These are phyloP conservation scores for Epichloe sibirici DNA, from an alignment of 2,329 filamentous ascomycete genomes.

Conservation along the genomic window DNA sequence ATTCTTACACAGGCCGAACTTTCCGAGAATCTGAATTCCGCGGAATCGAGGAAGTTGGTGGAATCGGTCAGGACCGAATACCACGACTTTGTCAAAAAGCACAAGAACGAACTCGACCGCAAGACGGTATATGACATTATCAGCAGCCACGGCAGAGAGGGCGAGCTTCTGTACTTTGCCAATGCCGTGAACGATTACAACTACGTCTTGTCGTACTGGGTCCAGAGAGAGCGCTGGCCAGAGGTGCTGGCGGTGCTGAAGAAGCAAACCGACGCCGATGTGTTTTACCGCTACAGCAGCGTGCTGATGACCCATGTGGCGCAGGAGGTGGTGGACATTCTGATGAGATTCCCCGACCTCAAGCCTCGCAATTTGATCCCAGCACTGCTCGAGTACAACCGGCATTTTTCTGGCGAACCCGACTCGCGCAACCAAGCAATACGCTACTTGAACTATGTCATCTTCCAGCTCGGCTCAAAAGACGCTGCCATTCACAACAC, in stretches of 20 bases:
- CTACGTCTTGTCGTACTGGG: slow-evolving; percentile 93
- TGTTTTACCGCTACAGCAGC: slow-evolving; percentile 93
- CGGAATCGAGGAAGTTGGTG: slow-evolving; percentile 61
- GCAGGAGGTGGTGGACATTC: slow-evolving; percentile 78
- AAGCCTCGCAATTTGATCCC: slow-evolving; percentile 83
- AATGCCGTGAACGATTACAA: slow-evolving; percentile 83
- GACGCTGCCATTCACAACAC: slow-evolving; percentile 93
- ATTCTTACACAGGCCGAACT: slow-evolving; percentile 82
- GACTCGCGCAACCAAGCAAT: slow-evolving; percentile 78
- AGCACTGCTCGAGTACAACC: slow-evolving; percentile 87
- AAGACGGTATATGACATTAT: slow-evolving; percentile 94
- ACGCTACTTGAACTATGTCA: slow-evolving; percentile 84
- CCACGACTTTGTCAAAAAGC: slow-evolving; percentile 73
- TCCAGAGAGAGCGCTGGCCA: slow-evolving; percentile 83
- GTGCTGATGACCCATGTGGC: slow-evolving; percentile 89
- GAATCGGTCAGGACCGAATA: slow-evolving; percentile 63
- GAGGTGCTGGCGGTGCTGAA: slow-evolving; percentile 83
- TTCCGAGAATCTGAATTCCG: slow-evolving; percentile 56
- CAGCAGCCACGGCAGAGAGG: slow-evolving; percentile 86
- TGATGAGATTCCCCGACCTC: slow-evolving; percentile 82
- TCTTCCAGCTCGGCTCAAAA: slow-evolving; percentile 70
- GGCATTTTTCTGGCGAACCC: slow-evolving; percentile 50
- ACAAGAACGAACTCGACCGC: slow-evolving; percentile 77
- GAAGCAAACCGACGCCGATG: slow-evolving; percentile 80
- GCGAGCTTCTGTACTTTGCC: slow-evolving; percentile 84